Evolutionary conservation across 140 eudicot genomes (phyloP), one percentile per base, ranked within the genome.

Genomic region (Senecio squalidus): DNA sequence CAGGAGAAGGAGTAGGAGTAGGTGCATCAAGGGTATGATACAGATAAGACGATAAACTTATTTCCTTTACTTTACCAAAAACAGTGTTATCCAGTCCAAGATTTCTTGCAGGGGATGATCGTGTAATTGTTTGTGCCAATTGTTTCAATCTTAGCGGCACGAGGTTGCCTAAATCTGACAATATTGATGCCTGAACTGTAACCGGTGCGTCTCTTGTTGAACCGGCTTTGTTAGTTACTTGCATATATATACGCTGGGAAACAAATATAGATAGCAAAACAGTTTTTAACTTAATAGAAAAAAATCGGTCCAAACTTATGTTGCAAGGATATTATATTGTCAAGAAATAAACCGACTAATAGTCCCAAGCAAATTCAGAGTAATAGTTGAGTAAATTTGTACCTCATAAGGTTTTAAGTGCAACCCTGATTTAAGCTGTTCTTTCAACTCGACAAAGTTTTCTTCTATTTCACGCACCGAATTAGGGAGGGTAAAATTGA

Each of bases 51-150:
- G 97, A 89, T 64, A 89, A 64, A 43, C 86, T 82, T 46, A 89
- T 79, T 77, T 77, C 80, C 59, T 89, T 89, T 2, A 82, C 97
- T 65, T 75, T 80, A 51, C 97, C 97, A 67, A 89, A 89, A 52
- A 89, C 82, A 5, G 86, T 53, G 58, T 82, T 69, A 71, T 82
- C 80, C 3, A 89, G 93, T 50, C 97, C 97, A 60, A 89, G 95
- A 66, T 89, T 89, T 60, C 36, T 78, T 10, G 73, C 67, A 49
- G 85, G 66, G 34, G 80, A 66, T 18, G 91, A 84, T 15, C 80
- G 70, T 24, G 79, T 73, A 36, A 89, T 89, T 50, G 73, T 77
- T 70, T 82, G 79, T 30, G 97, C 97, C 71, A 89, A 62, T 57
- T 89, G 93, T 55, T 73, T 89, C 59, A 85, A 58, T 68, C 97